phyloP scores from a whole-genome alignment of 129 eudicot species.

The Sambucus nigra region DNA sequence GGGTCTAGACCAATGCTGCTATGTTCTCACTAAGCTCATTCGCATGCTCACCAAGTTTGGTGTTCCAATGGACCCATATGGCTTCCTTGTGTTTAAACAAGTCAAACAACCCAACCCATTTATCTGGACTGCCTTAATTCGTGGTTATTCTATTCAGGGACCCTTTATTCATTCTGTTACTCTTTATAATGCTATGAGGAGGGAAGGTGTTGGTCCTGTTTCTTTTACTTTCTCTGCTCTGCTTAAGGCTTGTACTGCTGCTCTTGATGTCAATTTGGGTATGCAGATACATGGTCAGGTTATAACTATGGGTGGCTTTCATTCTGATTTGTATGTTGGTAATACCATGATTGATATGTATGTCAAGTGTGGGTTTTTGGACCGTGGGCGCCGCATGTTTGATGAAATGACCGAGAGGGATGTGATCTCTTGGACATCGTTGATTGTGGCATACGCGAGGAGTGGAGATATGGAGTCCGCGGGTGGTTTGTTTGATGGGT shows the following conservation, averaged over 20 bases:
- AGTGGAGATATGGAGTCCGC: constrained; percentile 53
- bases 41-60: constrained; percentile 38
- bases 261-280: constrained; percentile 33
- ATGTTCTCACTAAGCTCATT: constrained; percentile 45
- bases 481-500: constrained; percentile 35
- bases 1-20: constrained; percentile 46
- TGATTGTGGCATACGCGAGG: constrained; percentile 52
- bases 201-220: constrained; percentile 36
- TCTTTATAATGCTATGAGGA: constrained; percentile 48
- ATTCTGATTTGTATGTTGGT: constrained; percentile 41
- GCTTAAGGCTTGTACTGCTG: constrained; percentile 32
- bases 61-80: constrained; percentile 47
- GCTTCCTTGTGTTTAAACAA: constrained; percentile 30
- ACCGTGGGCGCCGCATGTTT: constrained; percentile 34
- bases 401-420: constrained; percentile 63
- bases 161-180: constrained; percentile 24
- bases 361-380: constrained; percentile 44
- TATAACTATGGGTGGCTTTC: constrained; percentile 49
- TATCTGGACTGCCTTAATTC: constrained; percentile 56
- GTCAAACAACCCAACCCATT: constrained; percentile 54
- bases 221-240: constrained; percentile 60
- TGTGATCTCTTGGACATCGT: constrained; percentile 53
- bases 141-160: constrained; percentile 48
- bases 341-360: constrained; percentile 62
- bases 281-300: constrained; percentile 51